phyloP scores from a whole-genome alignment of 495 filamentous ascomycete genomes.

The Aspergillus sclerotiicarbonarius region DNA sequence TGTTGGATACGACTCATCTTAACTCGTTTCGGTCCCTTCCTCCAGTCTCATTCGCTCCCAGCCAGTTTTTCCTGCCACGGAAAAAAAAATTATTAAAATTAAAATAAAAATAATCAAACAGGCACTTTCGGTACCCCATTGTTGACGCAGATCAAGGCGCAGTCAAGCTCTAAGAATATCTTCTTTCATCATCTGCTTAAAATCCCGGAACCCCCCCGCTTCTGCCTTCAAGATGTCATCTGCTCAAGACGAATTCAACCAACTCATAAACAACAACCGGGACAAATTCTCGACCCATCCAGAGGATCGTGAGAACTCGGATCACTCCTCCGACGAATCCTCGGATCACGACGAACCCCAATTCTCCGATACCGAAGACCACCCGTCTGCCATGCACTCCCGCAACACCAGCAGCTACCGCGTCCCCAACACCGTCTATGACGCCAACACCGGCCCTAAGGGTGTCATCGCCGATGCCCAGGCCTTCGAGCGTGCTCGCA shows the following conservation, averaged over 20 bases:
- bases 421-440: conserved; percentile 61
- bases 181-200: conserved; percentile 10
- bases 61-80: not conserved
- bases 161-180: conserved; percentile 6
- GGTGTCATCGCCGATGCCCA: conserved; percentile 96
- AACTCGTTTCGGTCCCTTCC: conserved; percentile 5
- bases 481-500: conserved; percentile 80
- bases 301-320: conserved; percentile 52
- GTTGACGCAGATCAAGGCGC: conserved; percentile 13
- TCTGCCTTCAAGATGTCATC: conserved; percentile 54
- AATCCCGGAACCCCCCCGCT: conserved; percentile 14
- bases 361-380: conserved; percentile 50
- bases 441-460: conserved; percentile 93
- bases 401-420: conserved; percentile 45
- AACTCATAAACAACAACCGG: conserved; percentile 60
- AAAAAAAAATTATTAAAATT: conserved; percentile 12
- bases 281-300: conserved; percentile 51
- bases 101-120: conserved; percentile 10
- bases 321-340: conserved; percentile 48
- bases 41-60: conserved; percentile 5
- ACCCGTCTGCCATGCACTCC: conserved; percentile 41
- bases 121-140: not conserved
- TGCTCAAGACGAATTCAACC: conserved; percentile 85
- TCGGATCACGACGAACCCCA: conserved; percentile 58
- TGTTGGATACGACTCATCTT: conserved; percentile 8